phyloP scores from a whole-genome alignment of 208 protist species.

The Acanthamoeba healyi region DNA sequence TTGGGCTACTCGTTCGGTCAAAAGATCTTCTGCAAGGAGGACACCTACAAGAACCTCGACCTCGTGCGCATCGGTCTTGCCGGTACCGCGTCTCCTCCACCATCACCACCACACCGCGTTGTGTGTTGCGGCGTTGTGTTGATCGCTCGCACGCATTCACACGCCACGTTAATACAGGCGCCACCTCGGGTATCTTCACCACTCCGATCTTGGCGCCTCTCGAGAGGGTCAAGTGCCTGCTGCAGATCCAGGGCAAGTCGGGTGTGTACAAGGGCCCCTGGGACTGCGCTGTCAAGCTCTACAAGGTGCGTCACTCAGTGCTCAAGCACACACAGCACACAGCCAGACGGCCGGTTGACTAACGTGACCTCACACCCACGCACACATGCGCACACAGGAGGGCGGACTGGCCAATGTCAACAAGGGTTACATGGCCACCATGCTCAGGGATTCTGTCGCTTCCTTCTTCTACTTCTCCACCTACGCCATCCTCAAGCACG shows the following conservation, averaged over 20 bases:
- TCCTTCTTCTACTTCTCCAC: slow-evolving; percentile 80
- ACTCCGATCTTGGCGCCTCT: slow-evolving; percentile 82
- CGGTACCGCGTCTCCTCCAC: slow-evolving; percentile 1
- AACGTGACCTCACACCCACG: too few species aligned
- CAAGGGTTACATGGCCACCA: slow-evolving; percentile 78
- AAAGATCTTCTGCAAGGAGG: slow-evolving; percentile 7
- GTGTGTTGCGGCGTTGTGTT: too few species aligned
- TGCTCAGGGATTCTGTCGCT: slow-evolving; percentile 78
- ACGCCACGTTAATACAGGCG: slow-evolving; percentile 75
- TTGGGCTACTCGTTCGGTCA: slow-evolving; percentile 78
- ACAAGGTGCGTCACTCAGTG: neutral
- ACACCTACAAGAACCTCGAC: slow-evolving; percentile 64
- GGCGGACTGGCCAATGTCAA: slow-evolving; percentile 77
- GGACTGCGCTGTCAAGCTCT: slow-evolving; percentile 75
- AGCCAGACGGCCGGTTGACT: too few species aligned
- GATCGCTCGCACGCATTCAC: too few species aligned
- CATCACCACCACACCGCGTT: too few species aligned
- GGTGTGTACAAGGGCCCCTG: slow-evolving; percentile 77
- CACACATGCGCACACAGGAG: too few species aligned
- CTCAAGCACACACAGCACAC: too few species aligned
- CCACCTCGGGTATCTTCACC: slow-evolving; percentile 80
- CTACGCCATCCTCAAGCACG: slow-evolving; percentile 83
- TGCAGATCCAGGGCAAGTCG: slow-evolving; percentile 76
- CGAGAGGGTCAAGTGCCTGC: slow-evolving; percentile 82
- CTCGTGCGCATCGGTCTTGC: slow-evolving; percentile 53